These are phyloP conservation scores for Rhizopogon vinicolor DNA, from an alignment of 768 basidiomycete species.

Conservation along the genomic window DNA sequence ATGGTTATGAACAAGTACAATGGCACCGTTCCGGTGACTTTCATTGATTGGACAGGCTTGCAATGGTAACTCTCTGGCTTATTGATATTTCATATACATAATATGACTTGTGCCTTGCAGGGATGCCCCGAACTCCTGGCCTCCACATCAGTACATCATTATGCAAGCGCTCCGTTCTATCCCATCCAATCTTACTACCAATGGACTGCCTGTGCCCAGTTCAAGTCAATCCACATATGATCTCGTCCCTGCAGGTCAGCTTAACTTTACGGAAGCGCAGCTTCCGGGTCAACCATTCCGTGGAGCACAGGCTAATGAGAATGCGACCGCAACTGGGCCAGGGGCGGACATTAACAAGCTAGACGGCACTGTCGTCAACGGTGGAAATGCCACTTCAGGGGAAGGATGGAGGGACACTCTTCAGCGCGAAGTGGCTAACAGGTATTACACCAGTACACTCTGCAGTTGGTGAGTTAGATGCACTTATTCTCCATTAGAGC, in stretches of 20 bases:
- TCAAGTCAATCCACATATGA: conserved; percentile 54
- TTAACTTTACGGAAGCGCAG: conserved; percentile 65
- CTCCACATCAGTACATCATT: conserved; percentile 78
- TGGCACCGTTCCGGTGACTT: conserved; percentile 80
- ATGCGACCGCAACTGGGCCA: conserved; percentile 48
- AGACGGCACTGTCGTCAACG: conserved; percentile 57
- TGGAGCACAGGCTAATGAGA: conserved; percentile 28
- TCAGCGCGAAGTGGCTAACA: conserved; percentile 73
- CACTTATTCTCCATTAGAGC: background rate
- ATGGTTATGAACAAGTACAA: conserved; percentile 83
- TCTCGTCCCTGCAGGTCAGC: conserved; percentile 74
- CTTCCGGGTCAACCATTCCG: conserved; percentile 66
- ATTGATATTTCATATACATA: background rate
- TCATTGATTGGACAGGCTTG: conserved; percentile 63
- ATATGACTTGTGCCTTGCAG: conserved; percentile 24
- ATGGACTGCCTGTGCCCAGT: conserved; percentile 46
- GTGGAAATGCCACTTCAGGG: conserved; percentile 53
- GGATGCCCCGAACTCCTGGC: conserved; percentile 90
- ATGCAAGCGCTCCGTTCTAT: conserved; percentile 73
- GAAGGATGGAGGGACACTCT: conserved; percentile 68
- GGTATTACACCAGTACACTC: conserved; percentile 77
- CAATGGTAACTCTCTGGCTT: conserved; percentile 58
- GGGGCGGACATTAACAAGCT: conserved; percentile 57
- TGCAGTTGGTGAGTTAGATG: conserved; percentile 74
- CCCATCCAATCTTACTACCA: conserved; percentile 64